Percentiles rank a stretch among this genome's conserved stretches.
Conservation (phyloP, 148 eudicot genomes). For the Rhododendron williamsianum region DNA sequence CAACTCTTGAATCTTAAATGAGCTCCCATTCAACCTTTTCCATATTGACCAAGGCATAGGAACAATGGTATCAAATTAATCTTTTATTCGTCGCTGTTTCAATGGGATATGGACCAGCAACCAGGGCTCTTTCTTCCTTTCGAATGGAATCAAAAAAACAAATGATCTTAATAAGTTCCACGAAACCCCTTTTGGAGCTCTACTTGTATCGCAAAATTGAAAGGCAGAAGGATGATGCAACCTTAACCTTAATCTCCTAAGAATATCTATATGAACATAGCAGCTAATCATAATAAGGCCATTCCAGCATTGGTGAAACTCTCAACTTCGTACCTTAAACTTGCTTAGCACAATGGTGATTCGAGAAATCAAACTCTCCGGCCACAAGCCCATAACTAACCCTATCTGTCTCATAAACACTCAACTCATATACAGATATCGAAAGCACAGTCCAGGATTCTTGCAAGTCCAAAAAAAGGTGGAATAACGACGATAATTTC, state of each 20-base stretch:
- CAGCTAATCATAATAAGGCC: background rate
- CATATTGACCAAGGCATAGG: background rate
- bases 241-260: background rate
- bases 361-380: background rate
- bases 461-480: background rate
- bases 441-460: background rate
- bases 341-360: background rate
- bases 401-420: background rate
- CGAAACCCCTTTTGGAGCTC: background rate
- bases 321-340: background rate
- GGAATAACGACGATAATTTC: background rate
- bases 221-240: background rate
- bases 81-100: background rate
- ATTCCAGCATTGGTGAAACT: background rate
- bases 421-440: background rate
- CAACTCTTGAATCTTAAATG: background rate
- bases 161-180: background rate
- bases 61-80: background rate
- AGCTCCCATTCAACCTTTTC: background rate
- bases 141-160: background rate
- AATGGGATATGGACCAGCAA: background rate
- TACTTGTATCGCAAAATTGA: background rate
- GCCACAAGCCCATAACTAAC: background rate
- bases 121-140: background rate
- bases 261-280: background rate